These are phyloP conservation scores for Knoxdaviesia proteae DNA, from an alignment of 2,329 filamentous ascomycete species.

Conservation along the genomic window DNA sequence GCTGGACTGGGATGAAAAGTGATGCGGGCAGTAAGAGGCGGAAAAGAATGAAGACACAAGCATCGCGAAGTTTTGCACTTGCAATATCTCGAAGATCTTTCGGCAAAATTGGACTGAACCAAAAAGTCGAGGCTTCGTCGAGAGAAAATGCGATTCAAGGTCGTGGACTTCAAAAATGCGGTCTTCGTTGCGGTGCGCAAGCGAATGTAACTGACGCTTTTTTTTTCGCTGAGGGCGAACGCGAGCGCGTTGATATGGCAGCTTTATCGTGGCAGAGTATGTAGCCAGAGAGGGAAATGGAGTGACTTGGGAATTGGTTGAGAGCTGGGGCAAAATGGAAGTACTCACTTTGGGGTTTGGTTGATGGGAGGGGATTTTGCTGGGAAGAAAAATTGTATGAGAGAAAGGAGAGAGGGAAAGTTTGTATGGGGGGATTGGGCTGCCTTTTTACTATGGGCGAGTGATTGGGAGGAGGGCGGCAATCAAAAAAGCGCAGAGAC, in stretches of 20 bases:
- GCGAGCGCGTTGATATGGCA: neutral
- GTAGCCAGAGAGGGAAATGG: conserved; percentile 5
- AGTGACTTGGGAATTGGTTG: conserved; percentile 9
- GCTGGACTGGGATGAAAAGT: too few species aligned
- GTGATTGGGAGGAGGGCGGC: conserved; percentile 28
- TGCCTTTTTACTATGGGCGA: conserved; percentile 44
- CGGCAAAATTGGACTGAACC: too few species aligned
- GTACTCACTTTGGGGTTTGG: conserved; percentile 35
- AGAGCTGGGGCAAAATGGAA: conserved; percentile 13
- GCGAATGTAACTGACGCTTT: neutral
- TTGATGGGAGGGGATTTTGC: conserved; percentile 27
- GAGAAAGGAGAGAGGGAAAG: conserved; percentile 33
- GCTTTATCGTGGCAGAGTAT: neutral
- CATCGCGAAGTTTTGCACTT: too few species aligned
- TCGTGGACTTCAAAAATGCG: neutral
- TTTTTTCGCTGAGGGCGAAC: neutral
- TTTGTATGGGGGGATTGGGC: conserved; percentile 33
- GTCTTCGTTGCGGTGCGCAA: neutral
- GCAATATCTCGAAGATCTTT: too few species aligned
- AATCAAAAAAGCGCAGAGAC: neutral
- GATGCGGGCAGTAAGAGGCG: too few species aligned
- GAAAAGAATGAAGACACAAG: too few species aligned
- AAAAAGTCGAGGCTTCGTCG: neutral
- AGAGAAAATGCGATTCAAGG: neutral
- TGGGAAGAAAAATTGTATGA: conserved; percentile 36